These are phyloP conservation scores for Lanzia echinophila DNA, from an alignment of 2,329 filamentous ascomycete species.

Conservation along the genomic window DNA sequence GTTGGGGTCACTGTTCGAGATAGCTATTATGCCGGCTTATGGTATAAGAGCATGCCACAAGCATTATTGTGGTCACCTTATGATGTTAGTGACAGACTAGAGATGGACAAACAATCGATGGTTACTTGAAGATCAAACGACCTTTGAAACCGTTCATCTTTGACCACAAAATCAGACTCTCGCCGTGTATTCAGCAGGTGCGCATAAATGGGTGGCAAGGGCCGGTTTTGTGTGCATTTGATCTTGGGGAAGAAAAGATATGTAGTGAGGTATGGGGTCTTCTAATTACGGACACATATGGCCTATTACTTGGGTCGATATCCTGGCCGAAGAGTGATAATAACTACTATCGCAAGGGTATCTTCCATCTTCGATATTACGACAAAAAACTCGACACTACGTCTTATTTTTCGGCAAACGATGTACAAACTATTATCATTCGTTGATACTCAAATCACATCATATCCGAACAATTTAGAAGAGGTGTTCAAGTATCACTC, in stretches of 20 bases:
- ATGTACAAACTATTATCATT: background rate
- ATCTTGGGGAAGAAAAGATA: background rate
- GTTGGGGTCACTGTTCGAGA: background rate
- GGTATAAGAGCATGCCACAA: background rate
- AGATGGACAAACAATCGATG: no score
- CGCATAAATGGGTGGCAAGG: background rate
- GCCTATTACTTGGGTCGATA: background rate
- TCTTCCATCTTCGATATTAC: background rate
- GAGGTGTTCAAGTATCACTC: no score
- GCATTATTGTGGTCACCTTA: background rate
- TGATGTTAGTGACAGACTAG: no score
- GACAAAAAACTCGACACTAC: background rate
- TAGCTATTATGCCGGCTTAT: background rate
- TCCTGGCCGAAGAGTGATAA: background rate
- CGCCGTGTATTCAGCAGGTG: background rate
- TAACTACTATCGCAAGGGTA: background rate
- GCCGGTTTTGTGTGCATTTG: background rate
- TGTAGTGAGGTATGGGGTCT: background rate
- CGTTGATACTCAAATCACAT: no score
- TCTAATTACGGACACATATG: background rate
- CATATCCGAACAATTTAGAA: no score
- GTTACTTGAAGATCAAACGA: no score
- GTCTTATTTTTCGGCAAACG: background rate
- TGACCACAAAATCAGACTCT: background rate
- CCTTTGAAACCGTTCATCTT: no score